These are phyloP conservation scores for Diaporthe ampelina DNA, from an alignment of 2,329 filamentous ascomycete genomes.

Conservation along the genomic window DNA sequence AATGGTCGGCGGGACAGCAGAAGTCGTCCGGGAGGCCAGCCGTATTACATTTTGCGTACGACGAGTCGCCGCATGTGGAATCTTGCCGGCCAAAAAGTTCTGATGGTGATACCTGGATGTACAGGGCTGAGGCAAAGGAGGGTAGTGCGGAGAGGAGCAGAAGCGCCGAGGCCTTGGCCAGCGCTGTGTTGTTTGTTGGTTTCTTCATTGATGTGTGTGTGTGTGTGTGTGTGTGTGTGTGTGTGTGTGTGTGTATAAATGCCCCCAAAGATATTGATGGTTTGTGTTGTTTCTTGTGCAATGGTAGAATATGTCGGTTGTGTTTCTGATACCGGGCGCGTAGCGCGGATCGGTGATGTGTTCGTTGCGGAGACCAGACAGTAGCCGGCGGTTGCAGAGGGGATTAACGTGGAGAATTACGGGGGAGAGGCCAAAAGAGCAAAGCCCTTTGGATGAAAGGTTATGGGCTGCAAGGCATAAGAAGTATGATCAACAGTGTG, in stretches of 20 bases:
- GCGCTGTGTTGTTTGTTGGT: slow-evolving; percentile 6
- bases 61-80: slow-evolving; percentile 40
- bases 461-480: slow-evolving; percentile 30
- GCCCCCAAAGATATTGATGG: not conserved
- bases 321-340: slow-evolving; percentile 31
- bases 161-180: slow-evolving; percentile 34
- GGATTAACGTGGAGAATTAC: slow-evolving; percentile 30
- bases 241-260: slow-evolving; percentile 9
- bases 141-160: slow-evolving; percentile 37
- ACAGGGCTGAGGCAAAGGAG: slow-evolving; percentile 36
- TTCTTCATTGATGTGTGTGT: slow-evolving; percentile 36
- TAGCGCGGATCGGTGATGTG: slow-evolving; percentile 34
- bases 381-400: slow-evolving; percentile 21
- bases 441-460: slow-evolving; percentile 11
- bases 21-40: slow-evolving; percentile 72
- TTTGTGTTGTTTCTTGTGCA: slow-evolving; percentile 24
- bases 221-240: slow-evolving; percentile 16
- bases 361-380: slow-evolving; percentile 27
- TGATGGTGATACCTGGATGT: slow-evolving; percentile 33
- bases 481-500: slow-evolving; percentile 32
- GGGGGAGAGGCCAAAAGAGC: slow-evolving; percentile 13
- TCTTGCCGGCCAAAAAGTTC: slow-evolving; percentile 33
- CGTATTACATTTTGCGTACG: slow-evolving; percentile 65
- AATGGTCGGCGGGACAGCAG: slow-evolving; percentile 70
- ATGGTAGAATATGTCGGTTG: slow-evolving; percentile 31